Base-by-base conservation (phyloP, 2,329 filamentous ascomycete species). In the Pochonia chlamydosporia region DNA sequence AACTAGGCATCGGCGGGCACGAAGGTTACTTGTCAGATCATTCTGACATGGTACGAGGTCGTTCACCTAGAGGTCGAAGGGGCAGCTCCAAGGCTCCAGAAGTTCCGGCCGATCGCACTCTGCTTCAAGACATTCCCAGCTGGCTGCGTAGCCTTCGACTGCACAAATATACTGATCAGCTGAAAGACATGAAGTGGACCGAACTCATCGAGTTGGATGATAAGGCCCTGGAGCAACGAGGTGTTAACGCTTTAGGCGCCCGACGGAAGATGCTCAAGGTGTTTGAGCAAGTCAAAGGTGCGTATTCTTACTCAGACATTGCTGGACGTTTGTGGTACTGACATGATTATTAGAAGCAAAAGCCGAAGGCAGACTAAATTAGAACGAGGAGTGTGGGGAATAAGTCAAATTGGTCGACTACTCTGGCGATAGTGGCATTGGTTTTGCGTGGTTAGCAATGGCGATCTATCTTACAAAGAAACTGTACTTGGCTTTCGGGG, bases 231-330 rank as follows among this genome's bases (percentile, higher is more conserved):
- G 92, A 97, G 70, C 87, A 89, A 23, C 85, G 89, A 44, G 93
- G 93, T 43, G 93, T 99, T 26, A 96, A 96, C 65, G 93, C 93
- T 46, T 79, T 97, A 48, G 93, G 93, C 58, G 93, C 93, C 16
- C 79, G 93, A 57, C 87, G 92, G 64, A 99, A 99, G 79, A 95
- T 99, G 89, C 74, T 99, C 51, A 99, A 99, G 81, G 93, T 97
- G 48, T 97, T 97, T 69, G 93, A 97, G 60, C 91, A 96, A 73
- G 92, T 97, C 61, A 89, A 83, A 69, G 87, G 81, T 83, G 70
- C 54, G 70, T 58, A 25, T 4, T 31, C 6, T 13, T n/a, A 10
- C 16, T 11, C 33, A 3, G 18, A 3, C 18, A 18, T n/a, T n/a
- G 25, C 9, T 16, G 10, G 16, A 36, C 9, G 10, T n/a, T 36